Evolutionary conservation across 2,329 filamentous ascomycete genomes (phyloP), one percentile per base, ranked within the genome.

Genomic region (Sporothrix globosa): DNA sequence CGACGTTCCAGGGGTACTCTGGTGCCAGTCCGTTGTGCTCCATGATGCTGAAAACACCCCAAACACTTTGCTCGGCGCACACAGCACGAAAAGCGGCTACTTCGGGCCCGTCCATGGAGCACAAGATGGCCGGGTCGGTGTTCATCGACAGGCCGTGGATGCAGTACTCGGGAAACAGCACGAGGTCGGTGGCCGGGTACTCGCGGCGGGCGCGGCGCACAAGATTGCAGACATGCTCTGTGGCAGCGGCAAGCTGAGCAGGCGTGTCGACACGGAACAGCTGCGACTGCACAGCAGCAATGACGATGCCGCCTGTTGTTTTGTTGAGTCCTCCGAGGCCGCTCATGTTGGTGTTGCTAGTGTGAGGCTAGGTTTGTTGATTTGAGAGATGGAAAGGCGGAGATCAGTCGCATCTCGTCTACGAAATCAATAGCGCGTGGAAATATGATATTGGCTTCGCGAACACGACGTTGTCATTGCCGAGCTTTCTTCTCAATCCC

Each of bases 1-100:
- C 69, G 41, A 70, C 54, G 30, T 70, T 70, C 69, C 69, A 70
- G 6, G 69, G 69, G 1, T 30, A 27, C 9, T 34, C 7, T 1
- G 54, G 34, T 1, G n/a, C 46, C 2, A 52, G 17, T 1, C 14
- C 14, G 46, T 70, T 70, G 6, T n/a, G 14, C 65, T 68, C 69
- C 54, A 70, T 68, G 69, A 70, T 70, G 65, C 69, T 70, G 19
- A 70, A 70, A 7, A 70, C 69, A 19, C 69, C 69, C 69, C 69
- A 70, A 21, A 70, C 46, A 13, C 24, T 19, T 48, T 70, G 52
- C 30, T 70, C 69, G 14, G 56, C 54, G 39, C 69, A 70, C 17
- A 70, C 69, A 2, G 24, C 19, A 5, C 56, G 53, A n/a, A 70
- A 70, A 3, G 69, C 69, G 6, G 69, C 69, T 10, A 70, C 69